These are phyloP conservation scores for Aspergillus aculeatus DNA, from an alignment of 2,329 filamentous ascomycete genomes.

Conservation along the genomic window DNA sequence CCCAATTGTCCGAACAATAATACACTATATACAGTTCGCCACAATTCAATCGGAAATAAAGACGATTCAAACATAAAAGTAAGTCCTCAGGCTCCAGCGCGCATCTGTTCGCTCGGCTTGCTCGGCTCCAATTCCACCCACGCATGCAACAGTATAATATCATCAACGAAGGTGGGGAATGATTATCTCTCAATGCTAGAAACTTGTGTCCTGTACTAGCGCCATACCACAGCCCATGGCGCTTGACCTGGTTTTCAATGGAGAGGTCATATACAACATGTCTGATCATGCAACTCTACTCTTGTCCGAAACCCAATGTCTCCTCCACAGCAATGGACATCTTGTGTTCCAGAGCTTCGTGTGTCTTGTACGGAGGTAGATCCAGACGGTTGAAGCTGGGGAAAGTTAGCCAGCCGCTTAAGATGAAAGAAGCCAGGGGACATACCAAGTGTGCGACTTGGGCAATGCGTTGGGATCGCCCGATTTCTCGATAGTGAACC, in stretches of 20 bases:
- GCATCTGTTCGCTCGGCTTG: background rate
- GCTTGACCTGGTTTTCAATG: conserved; percentile 1
- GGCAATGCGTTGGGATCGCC: conserved; percentile 87
- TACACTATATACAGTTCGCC: conserved; percentile 9
- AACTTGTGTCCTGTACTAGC: background rate
- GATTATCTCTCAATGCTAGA: background rate
- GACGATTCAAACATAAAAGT: background rate
- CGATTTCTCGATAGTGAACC: conserved; percentile 98
- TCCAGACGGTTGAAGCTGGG: conserved; percentile 93
- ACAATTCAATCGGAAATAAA: background rate
- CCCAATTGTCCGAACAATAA: conserved; percentile 1
- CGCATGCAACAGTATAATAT: background rate
- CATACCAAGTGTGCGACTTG: conserved; percentile 96
- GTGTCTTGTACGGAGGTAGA: conserved; percentile 85
- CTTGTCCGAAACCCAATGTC: conserved; percentile 97
- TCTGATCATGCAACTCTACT: conserved; percentile 55
- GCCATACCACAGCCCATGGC: background rate
- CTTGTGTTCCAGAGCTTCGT: conserved; percentile 83
- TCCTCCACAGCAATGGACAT: conserved; percentile 97
- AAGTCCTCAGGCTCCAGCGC: background rate
- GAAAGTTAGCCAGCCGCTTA: conserved; percentile 1
- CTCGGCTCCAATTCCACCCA: background rate
- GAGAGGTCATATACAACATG: conserved; percentile 14
- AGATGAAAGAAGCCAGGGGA: conserved; percentile 23
- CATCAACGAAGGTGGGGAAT: background rate